Evolutionary conservation across 2,329 filamentous ascomycete species (phyloP).

Genomic region (Alternaria burnsii): DNA sequence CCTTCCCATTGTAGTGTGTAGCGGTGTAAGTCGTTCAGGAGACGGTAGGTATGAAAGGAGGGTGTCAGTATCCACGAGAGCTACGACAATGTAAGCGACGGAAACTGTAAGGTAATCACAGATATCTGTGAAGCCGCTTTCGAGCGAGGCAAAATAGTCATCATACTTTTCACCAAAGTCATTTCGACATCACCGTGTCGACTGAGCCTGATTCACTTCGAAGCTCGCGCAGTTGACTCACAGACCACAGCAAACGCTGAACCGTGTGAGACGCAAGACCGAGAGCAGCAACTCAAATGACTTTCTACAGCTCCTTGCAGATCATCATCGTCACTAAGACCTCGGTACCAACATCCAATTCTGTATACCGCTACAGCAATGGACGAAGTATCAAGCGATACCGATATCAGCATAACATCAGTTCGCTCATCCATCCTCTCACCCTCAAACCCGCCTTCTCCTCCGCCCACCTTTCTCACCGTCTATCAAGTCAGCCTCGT

Average conservation of each 20-base stretch:
- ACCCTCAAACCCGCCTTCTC: background rate
- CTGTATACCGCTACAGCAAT: background rate
- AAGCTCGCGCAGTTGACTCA: background rate
- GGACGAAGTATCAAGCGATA: background rate
- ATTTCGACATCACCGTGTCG: background rate
- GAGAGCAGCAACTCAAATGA: background rate
- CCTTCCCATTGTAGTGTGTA: background rate
- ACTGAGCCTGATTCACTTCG: background rate
- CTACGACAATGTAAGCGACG: background rate
- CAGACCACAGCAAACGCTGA: background rate
- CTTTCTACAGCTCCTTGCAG: background rate
- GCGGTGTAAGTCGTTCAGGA: background rate
- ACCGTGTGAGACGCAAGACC: background rate
- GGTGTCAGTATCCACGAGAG: background rate
- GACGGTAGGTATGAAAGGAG: background rate
- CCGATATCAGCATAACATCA: background rate
- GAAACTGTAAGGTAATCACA: background rate
- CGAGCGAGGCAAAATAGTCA: background rate
- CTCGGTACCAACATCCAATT: background rate
- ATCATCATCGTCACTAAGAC: background rate
- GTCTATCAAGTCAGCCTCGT: slow-evolving; percentile 1
- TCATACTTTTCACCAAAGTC: background rate
- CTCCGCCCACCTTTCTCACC: background rate
- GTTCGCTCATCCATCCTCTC: background rate
- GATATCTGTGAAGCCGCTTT: background rate